A percentile compares a stretch with the other conserved stretches of the same genome.
These are phyloP conservation scores for Epithemia pelagica DNA, from an alignment of 108 stramenopile species.

Conservation along the genomic window DNA sequence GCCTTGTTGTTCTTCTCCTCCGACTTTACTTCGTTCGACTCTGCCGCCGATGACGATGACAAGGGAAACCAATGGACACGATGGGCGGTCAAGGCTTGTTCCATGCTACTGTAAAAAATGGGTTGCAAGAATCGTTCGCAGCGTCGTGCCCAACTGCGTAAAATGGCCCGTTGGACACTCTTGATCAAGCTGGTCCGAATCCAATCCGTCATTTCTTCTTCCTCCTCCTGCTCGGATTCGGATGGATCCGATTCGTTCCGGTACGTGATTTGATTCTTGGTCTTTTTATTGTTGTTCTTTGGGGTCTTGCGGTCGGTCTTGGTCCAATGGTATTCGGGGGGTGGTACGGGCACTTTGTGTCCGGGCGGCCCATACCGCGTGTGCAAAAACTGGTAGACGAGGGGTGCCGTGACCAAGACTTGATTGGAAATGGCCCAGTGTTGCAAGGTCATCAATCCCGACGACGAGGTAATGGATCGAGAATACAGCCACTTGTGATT, in stretches of 20 bases:
- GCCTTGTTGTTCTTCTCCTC: too few relatives aligned
- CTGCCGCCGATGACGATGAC: neutral
- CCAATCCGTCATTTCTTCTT: neutral
- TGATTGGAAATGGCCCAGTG: conserved; percentile 46
- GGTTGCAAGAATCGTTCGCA: neutral
- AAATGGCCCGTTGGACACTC: neutral
- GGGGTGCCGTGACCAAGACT: conserved; percentile 1
- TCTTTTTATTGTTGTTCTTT: neutral
- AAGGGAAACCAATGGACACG: neutral
- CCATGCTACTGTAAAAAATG: neutral
- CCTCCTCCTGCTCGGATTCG: neutral
- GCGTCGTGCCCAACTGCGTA: neutral
- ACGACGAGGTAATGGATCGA: conserved; percentile 7
- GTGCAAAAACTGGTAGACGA: neutral
- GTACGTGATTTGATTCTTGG: neutral
- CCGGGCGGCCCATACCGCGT: neutral
- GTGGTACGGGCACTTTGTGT: too few relatives aligned
- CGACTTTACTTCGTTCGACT: neutral
- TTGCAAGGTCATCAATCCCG: conserved; percentile 22
- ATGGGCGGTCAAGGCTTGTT: neutral
- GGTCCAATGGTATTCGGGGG: conserved; percentile 15
- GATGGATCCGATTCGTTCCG: too few relatives aligned
- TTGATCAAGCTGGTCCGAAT: neutral
- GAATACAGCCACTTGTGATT: conserved; percentile 18
- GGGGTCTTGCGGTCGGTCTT: neutral